Base-by-base conservation (phyloP, 768 basidiomycete species). In the Pleurotus eryngii region DNA sequence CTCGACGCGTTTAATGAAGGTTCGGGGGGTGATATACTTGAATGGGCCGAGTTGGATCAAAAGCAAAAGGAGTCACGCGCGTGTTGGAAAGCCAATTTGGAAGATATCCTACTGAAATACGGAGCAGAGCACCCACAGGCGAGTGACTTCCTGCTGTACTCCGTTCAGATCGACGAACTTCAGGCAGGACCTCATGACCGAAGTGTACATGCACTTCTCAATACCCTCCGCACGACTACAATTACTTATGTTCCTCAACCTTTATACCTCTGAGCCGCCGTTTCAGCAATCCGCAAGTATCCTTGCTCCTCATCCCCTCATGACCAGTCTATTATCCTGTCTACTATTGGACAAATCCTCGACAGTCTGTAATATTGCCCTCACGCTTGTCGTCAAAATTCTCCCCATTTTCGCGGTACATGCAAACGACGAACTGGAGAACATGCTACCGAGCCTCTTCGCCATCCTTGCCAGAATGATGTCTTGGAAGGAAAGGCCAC, bases 51-150 rank as follows among this genome's bases (percentile, higher is more conserved):
- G 43, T 71, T 91, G 55, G 82, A 86, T 64, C 76, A 78, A 60
- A 80, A 78, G 20, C 81, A 90, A 63, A 79, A 85, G 50, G 80
- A 81, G 55, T 79, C 76, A 64, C 76, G 80, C 61, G 74, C 77
- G 12, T 74, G 80, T 24, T 94, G 91, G 91, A 92, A 91, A 70
- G 70, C 73, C 26, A 94, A 90, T 66, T 73, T 94, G 59, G 89
- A 92, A 67, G 86, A 89, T 62, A 79, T 89, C 17, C 74, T 93
- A 42, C 75, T 90, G 40, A 79, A 74, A 53, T 87, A 83, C 65
- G 90, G 85, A 47, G 67, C 83, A 57, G 77, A 82, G 61, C 70
- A 76, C 56, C 88, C 89, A 20, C 70, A 84, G 73, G 91, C 91
- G 66, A 60, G 87, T 74, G 54, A 26, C 24, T 26, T 26, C 24